A percentile compares a stretch with the other conserved stretches of the same genome.
Conservation (phyloP, 805 yeast species). For the Sporopachydermia quercuum region DNA sequence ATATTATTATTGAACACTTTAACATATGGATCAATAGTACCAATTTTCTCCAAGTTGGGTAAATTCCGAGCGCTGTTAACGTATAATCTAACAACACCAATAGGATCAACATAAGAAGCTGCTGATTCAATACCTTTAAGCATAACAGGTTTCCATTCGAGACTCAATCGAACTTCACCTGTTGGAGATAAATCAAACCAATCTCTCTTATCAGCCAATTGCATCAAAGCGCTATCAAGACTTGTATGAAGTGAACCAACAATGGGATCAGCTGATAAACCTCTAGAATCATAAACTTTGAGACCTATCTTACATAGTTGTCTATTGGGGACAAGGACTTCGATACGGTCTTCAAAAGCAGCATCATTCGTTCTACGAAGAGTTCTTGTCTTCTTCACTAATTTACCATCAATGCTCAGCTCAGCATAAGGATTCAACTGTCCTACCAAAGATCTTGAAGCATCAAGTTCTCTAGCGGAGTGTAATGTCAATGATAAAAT, state of each 20-base stretch:
- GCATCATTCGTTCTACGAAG: conserved; percentile 61
- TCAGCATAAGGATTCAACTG: conserved; percentile 40
- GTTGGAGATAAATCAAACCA: conserved; percentile 34
- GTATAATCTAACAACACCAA: conserved; percentile 48
- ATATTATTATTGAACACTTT: conserved; percentile 67
- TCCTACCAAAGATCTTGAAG: conserved; percentile 23
- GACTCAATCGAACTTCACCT: conserved; percentile 39
- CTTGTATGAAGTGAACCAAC: conserved; percentile 39
- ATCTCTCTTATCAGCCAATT: conserved; percentile 30
- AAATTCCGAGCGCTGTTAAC: conserved; percentile 59
- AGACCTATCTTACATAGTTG: conserved; percentile 38
- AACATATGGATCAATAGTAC: conserved; percentile 85
- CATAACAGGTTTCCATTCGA: conserved; percentile 59
- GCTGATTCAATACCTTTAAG: conserved; percentile 34
- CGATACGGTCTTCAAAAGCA: conserved; percentile 49
- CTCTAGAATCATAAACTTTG: conserved; percentile 41
- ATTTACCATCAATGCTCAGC: conserved; percentile 39
- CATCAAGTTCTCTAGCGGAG: conserved; percentile 42
- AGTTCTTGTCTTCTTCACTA: conserved; percentile 42
- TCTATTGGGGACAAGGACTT: conserved; percentile 47
- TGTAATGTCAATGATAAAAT: conserved; percentile 53
- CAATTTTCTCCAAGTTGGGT: conserved; percentile 75
- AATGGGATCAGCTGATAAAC: conserved; percentile 27
- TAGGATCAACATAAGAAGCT: conserved; percentile 35
- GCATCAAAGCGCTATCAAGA: conserved; percentile 32